A percentile compares a stretch with the other conserved stretches of the same genome.
Conservation (phyloP, 345 rosid genomes). For the Firmiana major region DNA sequence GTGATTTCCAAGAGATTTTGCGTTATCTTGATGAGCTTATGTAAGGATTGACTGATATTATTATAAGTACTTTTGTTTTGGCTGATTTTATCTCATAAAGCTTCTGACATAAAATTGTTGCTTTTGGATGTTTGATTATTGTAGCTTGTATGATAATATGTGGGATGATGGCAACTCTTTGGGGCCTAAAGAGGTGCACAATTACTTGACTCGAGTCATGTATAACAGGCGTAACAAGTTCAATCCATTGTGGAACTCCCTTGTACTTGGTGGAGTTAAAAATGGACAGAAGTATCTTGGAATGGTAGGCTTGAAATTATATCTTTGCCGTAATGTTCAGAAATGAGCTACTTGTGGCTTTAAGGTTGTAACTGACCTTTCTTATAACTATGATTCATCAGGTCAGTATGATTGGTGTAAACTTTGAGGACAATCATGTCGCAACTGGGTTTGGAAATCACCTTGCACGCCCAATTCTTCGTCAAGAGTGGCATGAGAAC, state of each 20-base stretch:
- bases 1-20: constrained; percentile 95
- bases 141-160: constrained; percentile 92
- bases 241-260: constrained; percentile 94
- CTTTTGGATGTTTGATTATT: constrained; percentile 19
- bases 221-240: constrained; percentile 96
- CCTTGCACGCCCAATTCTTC: constrained; percentile 92
- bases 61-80: neutral
- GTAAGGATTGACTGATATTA: constrained; percentile 39
- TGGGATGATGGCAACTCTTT: constrained; percentile 99
- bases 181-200: constrained; percentile 99
- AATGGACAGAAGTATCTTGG: constrained; percentile 95
- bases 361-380: constrained; percentile 10
- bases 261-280: constrained; percentile 94
- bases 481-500: constrained; percentile 88
- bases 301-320: constrained; percentile 44
- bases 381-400: constrained; percentile 22
- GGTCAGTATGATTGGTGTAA: constrained; percentile 94
- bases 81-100: neutral
- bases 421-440: constrained; percentile 84
- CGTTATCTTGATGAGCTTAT: constrained; percentile 84
- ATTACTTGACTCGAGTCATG: constrained; percentile 88
- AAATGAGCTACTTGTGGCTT: constrained; percentile 1
- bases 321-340: neutral
- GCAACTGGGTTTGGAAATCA: constrained; percentile 99
- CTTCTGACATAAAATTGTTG: constrained; percentile 11